Conservation (phyloP, 2,329 filamentous ascomycete genomes). For the Botryotinia calthae region DNA sequence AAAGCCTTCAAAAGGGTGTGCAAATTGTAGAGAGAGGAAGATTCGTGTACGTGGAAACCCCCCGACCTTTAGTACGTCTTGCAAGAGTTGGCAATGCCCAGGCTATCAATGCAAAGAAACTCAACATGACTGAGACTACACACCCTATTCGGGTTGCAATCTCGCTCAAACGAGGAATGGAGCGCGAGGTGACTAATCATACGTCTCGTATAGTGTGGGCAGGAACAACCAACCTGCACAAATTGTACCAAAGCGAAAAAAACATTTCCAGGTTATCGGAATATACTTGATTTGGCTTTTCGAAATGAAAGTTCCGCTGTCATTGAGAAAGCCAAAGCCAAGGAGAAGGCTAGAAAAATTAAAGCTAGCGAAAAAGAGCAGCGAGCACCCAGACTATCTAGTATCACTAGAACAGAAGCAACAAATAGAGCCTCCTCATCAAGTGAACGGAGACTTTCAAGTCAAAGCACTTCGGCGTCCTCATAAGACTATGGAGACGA, state of each 20-base stretch:
- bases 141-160: background rate
- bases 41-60: conserved; percentile 3
- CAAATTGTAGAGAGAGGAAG: conserved; percentile 8
- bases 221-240: conserved; percentile 49
- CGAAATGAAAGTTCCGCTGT: conserved; percentile 55
- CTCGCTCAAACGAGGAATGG: conserved; percentile 13
- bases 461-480: background rate
- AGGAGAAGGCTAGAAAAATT: conserved; percentile 24
- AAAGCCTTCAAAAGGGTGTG: conserved; percentile 22
- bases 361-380: conserved; percentile 26
- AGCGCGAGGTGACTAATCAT: conserved; percentile 14
- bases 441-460: background rate
- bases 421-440: conserved; percentile 1
- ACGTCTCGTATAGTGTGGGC: conserved; percentile 47
- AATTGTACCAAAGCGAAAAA: conserved; percentile 53
- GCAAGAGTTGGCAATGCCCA: background rate
- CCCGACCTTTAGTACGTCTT: background rate
- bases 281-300: conserved; percentile 56
- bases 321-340: conserved; percentile 48
- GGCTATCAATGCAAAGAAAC: background rate
- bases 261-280: conserved; percentile 53
- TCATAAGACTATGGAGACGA: background rate
- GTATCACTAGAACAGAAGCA: background rate
- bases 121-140: background rate
- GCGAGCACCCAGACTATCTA: background rate